phyloP scores from a whole-genome alignment of 2,329 filamentous ascomycete species.

The Dothideomycetes sp. region DNA sequence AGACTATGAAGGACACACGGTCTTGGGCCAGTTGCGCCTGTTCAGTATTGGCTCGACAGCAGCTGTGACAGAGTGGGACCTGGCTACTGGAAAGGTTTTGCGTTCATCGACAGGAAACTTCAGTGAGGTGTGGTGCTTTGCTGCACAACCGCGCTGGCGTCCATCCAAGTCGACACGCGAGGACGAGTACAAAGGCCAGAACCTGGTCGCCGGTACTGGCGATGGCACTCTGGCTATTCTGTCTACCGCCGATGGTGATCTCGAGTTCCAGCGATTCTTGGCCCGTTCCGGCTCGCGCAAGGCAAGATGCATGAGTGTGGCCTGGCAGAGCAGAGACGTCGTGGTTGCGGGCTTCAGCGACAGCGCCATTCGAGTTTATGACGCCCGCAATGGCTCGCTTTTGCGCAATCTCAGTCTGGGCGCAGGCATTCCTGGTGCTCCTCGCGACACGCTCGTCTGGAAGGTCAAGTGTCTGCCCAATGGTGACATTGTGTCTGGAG shows the following conservation, averaged over 20 bases:
- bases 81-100: slow-evolving; percentile 66
- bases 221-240: slow-evolving; percentile 84
- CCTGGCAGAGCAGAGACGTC: slow-evolving; percentile 75
- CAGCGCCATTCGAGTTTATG: slow-evolving; percentile 85
- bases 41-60: slow-evolving; percentile 96
- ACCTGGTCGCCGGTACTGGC: slow-evolving; percentile 79
- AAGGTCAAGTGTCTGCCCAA: slow-evolving; percentile 78
- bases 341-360: slow-evolving; percentile 92
- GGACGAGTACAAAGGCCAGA: slow-evolving; percentile 33
- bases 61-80: slow-evolving; percentile 89
- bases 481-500: slow-evolving; percentile 86
- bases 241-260: slow-evolving; percentile 72
- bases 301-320: slow-evolving; percentile 80
- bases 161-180: slow-evolving; percentile 17
- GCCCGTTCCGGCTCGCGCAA: slow-evolving; percentile 71
- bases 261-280: slow-evolving; percentile 70
- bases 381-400: slow-evolving; percentile 67
- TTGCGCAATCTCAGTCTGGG: slow-evolving; percentile 80
- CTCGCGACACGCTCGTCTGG: slow-evolving; percentile 86
- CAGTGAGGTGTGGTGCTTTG: slow-evolving; percentile 94
- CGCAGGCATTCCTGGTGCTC: slow-evolving; percentile 63
- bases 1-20: slow-evolving; percentile 50
- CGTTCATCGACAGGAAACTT: slow-evolving; percentile 84
- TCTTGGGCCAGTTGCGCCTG: slow-evolving; percentile 67
- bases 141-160: slow-evolving; percentile 62